These are phyloP conservation scores for Rhynchospora tenuis DNA, from an alignment of 176 grass and related monocot species.

Conservation along the genomic window DNA sequence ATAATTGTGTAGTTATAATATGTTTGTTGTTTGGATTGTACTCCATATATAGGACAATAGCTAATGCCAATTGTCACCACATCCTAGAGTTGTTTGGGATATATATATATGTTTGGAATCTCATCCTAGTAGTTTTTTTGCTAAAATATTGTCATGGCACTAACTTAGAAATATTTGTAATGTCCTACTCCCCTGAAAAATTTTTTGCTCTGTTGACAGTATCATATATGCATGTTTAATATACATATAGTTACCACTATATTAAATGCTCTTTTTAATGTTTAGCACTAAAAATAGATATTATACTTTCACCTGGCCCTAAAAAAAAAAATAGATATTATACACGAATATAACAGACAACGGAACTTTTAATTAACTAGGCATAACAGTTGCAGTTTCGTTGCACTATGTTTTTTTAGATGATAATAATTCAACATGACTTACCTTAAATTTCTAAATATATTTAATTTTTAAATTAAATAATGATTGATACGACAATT, in stretches of 20 bases:
- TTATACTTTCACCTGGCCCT: no score
- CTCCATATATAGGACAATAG: not conserved
- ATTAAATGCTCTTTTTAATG: not conserved
- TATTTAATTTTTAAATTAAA: no score
- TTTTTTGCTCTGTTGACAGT: not conserved
- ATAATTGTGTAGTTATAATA: not conserved
- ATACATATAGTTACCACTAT: not conserved
- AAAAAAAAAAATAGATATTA: not conserved
- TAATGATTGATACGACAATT: no score
- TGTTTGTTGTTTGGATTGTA: not conserved
- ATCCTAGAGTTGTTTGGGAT: not conserved
- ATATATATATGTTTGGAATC: constrained; percentile 8
- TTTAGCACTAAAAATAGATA: not conserved
- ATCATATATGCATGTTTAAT: not conserved
- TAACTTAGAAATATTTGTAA: not conserved
- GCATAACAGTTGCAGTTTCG: no score
- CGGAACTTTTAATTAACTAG: no score
- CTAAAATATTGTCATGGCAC: not conserved
- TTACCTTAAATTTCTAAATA: no score
- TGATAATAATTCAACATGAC: no score
- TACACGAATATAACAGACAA: not conserved
- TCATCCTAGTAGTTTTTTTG: not conserved
- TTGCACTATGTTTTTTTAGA: no score
- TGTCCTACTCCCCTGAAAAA: not conserved
- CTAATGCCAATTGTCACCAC: not conserved